Conservation (phyloP, 768 basidiomycete genomes). For the Ramaria sp. region DNA sequence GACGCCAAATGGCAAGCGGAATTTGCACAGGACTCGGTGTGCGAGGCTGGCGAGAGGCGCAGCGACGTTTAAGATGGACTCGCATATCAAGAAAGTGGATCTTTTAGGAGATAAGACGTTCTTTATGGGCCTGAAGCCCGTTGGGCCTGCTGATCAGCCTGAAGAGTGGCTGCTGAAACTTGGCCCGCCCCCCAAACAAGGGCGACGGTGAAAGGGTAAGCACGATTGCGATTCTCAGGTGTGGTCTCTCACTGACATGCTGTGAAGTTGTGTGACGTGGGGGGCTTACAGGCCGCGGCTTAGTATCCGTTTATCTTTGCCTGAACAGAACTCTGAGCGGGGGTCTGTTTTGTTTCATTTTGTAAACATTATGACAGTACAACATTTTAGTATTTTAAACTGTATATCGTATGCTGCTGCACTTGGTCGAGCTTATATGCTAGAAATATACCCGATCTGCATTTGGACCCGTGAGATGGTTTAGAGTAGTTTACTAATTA, state of each 20-base stretch:
- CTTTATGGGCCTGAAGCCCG: slow-evolving; percentile 3
- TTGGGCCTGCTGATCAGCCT: background rate
- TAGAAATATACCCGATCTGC: too few species aligned
- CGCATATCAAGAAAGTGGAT: background rate
- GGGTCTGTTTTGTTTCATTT: too few species aligned
- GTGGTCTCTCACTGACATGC: background rate
- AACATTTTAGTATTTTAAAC: too few species aligned
- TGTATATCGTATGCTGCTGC: too few species aligned
- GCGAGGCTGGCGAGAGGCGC: background rate
- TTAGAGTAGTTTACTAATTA: background rate
- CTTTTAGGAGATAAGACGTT: background rate
- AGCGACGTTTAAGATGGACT: background rate
- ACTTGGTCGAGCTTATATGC: too few species aligned
- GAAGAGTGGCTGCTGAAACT: slow-evolving; percentile 1
- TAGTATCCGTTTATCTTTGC: too few species aligned
- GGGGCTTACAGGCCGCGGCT: too few species aligned
- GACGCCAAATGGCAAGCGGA: background rate
- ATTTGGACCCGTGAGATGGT: too few species aligned
- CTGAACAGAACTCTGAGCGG: too few species aligned
- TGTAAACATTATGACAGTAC: too few species aligned
- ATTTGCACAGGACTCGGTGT: background rate
- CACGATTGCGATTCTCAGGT: background rate
- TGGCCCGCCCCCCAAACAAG: background rate
- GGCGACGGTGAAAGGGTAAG: background rate
- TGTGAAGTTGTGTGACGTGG: background rate